These are phyloP conservation scores for Craspedostauros australis DNA, from an alignment of 108 stramenopile genomes.

Conservation along the genomic window DNA sequence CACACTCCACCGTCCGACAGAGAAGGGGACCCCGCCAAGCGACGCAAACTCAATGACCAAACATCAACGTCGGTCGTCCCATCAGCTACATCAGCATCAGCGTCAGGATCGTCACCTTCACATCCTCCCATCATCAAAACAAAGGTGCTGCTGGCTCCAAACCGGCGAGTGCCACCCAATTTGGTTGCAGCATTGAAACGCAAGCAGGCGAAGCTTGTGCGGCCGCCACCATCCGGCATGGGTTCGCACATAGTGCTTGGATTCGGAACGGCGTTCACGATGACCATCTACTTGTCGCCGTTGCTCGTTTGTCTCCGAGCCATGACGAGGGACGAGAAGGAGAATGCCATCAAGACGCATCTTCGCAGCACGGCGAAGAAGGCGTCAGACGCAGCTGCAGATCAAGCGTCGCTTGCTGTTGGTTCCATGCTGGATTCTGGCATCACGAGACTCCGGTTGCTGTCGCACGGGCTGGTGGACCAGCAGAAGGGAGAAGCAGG, in stretches of 20 bases:
- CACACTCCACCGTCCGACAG: no score
- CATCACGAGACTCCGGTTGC: no score
- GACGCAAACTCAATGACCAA: no score
- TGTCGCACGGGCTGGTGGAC: no score
- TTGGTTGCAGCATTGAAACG: conserved; percentile 57
- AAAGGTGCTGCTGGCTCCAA: conserved; percentile 49
- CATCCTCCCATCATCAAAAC: conserved; percentile 24
- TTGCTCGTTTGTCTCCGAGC: conserved; percentile 65
- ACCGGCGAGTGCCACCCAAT: conserved; percentile 44
- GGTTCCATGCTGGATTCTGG: no score
- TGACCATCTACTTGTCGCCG: conserved; percentile 71
- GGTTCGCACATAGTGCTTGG: conserved; percentile 46
- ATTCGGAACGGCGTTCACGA: conserved; percentile 69
- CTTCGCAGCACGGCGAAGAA: no score
- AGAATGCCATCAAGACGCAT: no score
- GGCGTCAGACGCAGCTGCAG: no score
- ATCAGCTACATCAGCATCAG: neutral
- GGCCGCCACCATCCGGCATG: conserved; percentile 16
- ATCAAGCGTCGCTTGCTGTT: no score
- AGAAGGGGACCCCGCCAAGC: no score
- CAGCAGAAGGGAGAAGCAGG: no score
- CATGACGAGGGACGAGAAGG: conserved; percentile 1
- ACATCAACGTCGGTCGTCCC: no score
- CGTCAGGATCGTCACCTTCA: neutral
- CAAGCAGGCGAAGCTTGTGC: conserved; percentile 48